These are phyloP conservation scores for Tetracladium maxilliforme DNA, from an alignment of 2,329 filamentous ascomycete genomes.

Conservation along the genomic window DNA sequence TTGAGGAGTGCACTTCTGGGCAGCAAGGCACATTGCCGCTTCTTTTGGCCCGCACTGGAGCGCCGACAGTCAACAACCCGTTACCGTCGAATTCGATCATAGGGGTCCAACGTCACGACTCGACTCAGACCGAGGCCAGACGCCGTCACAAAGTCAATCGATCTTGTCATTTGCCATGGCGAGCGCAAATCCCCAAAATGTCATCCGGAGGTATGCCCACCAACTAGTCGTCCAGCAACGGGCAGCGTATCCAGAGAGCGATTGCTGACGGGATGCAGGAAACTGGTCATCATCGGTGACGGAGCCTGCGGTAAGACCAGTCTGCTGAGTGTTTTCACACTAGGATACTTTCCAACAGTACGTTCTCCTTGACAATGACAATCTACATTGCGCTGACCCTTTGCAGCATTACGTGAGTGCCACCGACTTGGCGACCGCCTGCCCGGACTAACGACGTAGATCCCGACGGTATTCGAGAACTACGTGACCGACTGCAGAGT, in stretches of 20 bases:
- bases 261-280: slow-evolving; percentile 37
- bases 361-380: slow-evolving; percentile 24
- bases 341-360: slow-evolving; percentile 96
- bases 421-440: slow-evolving; percentile 4
- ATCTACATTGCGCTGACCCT: slow-evolving; percentile 10
- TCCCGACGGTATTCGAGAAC: slow-evolving; percentile 97
- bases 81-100: too few species aligned
- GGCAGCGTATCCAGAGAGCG: too few species aligned
- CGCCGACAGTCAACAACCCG: too few species aligned
- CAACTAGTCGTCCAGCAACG: too few species aligned
- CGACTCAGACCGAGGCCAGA: too few species aligned
- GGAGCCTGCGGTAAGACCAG: slow-evolving; percentile 98
- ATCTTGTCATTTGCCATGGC: too few species aligned
- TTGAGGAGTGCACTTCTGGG: too few species aligned
- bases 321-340: slow-evolving; percentile 90
- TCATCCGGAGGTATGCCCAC: slow-evolving; percentile 30
- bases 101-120: too few species aligned
- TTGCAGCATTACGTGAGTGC: slow-evolving; percentile 31
- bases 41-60: too few species aligned
- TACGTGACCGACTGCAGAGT: slow-evolving; percentile 98
- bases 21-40: too few species aligned
- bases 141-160: too few species aligned
- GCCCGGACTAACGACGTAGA: slow-evolving; percentile 30
- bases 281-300: slow-evolving; percentile 92
- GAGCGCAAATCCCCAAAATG: slow-evolving; percentile 20